Conservation (phyloP, 169 alveolate species). For the Eimeria necatrix region DNA sequence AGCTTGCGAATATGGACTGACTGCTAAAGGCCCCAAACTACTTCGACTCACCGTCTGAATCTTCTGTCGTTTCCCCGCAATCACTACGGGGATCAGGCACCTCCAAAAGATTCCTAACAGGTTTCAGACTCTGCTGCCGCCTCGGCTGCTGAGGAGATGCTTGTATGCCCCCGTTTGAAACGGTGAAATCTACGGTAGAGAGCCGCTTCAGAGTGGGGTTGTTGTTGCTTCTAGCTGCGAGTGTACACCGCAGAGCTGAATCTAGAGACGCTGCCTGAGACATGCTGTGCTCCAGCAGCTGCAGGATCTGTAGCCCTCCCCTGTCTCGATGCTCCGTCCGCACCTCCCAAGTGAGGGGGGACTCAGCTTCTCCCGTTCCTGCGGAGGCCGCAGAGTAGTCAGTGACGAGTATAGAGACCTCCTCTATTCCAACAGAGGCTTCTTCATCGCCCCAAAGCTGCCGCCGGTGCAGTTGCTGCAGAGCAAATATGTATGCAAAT, state of each 20-base stretch:
- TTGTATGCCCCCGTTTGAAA: not conserved
- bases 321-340: slow-evolving; percentile 50
- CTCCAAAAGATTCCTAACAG: not conserved
- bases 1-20: no score
- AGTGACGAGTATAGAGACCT: slow-evolving; percentile 67
- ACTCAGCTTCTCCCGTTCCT: slow-evolving; percentile 60
- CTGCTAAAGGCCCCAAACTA: no score
- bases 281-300: slow-evolving; percentile 77
- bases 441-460: slow-evolving; percentile 79
- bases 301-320: slow-evolving; percentile 74
- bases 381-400: slow-evolving; percentile 45
- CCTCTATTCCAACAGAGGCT: slow-evolving; percentile 49
- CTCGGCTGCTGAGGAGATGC: slow-evolving; percentile 13
- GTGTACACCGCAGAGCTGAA: slow-evolving; percentile 57
- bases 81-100: slow-evolving; percentile 59
- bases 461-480: slow-evolving; percentile 75
- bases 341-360: slow-evolving; percentile 71
- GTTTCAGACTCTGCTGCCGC: slow-evolving; percentile 49
- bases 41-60: slow-evolving; percentile 16
- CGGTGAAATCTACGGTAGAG: not conserved
- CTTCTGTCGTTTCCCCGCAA: slow-evolving; percentile 46
- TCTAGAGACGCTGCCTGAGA: slow-evolving; percentile 74
- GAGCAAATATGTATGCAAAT: slow-evolving; percentile 60
- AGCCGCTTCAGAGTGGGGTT: slow-evolving; percentile 54
- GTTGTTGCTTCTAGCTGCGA: slow-evolving; percentile 64